A percentile compares a stretch with the other conserved stretches of the same genome.
Conservation (phyloP, 768 basidiomycete species). For the Tulasnella sp. region DNA sequence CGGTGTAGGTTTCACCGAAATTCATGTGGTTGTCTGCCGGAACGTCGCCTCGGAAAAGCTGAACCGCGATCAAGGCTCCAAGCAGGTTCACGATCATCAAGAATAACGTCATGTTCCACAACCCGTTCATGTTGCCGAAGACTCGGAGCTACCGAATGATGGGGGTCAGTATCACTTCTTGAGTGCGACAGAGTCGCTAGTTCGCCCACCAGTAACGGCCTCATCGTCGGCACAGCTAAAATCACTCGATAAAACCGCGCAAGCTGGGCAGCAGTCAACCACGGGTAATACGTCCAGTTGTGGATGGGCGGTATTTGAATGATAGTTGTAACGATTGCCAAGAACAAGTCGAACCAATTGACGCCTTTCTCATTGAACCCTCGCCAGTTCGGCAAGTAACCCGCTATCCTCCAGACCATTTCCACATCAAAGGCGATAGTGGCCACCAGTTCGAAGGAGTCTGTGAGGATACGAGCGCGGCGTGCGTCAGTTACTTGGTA, state of each 20-base stretch:
- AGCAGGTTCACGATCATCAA: slow-evolving; percentile 83
- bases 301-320: slow-evolving; percentile 82
- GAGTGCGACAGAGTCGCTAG: background rate
- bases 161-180: slow-evolving; percentile 2
- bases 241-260: slow-evolving; percentile 89
- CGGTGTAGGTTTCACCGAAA: slow-evolving; percentile 77
- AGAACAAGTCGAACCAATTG: slow-evolving; percentile 72
- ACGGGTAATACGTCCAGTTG: slow-evolving; percentile 63
- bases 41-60: slow-evolving; percentile 83
- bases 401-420: slow-evolving; percentile 69
- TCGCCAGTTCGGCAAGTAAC: slow-evolving; percentile 77
- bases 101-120: slow-evolving; percentile 89
- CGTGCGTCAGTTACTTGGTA: background rate
- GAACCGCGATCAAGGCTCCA: slow-evolving; percentile 74
- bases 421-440: slow-evolving; percentile 86
- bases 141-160: slow-evolving; percentile 62
- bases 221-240: slow-evolving; percentile 85
- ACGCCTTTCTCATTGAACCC: slow-evolving; percentile 46
- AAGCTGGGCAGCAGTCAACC: slow-evolving; percentile 87
- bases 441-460: slow-evolving; percentile 24
- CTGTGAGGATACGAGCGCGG: background rate
- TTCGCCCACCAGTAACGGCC: slow-evolving; percentile 66
- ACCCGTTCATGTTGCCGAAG: slow-evolving; percentile 87
- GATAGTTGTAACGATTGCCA: slow-evolving; percentile 70
- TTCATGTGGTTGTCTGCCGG: slow-evolving; percentile 52